Evolutionary conservation across 140 eudicot genomes (phyloP).

Genomic region (Cichorium intybus): DNA sequence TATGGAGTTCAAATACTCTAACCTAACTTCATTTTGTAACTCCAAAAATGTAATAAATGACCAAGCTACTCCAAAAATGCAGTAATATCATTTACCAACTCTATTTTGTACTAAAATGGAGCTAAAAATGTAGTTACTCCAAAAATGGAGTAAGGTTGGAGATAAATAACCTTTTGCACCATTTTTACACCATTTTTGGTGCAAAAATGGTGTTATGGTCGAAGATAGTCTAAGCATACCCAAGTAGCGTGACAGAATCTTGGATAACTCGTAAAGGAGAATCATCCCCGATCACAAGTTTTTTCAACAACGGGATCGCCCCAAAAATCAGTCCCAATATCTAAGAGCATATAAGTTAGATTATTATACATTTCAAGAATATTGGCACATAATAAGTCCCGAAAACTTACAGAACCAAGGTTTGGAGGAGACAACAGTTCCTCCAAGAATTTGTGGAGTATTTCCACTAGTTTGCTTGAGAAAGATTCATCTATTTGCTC

Average conservation of each 20-base stretch:
- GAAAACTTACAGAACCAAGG: constrained; percentile 59
- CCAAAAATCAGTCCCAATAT: constrained; percentile 68
- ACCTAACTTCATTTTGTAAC: no score
- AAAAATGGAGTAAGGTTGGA: no score
- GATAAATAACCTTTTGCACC: no score
- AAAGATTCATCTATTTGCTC: constrained; percentile 13
- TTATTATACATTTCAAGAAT: neutral
- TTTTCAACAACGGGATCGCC: constrained; percentile 59
- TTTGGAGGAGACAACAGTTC: constrained; percentile 83
- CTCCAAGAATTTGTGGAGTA: constrained; percentile 40
- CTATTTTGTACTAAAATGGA: no score
- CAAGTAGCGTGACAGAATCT: constrained; percentile 66
- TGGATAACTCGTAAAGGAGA: constrained; percentile 81
- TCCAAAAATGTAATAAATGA: no score
- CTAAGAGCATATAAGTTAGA: constrained; percentile 26
- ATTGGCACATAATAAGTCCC: neutral
- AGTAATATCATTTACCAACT: no score
- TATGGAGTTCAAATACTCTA: no score
- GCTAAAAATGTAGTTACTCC: no score
- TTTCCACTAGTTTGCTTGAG: constrained; percentile 33
- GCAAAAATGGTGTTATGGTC: no score
- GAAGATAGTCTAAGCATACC: constrained; percentile 63
- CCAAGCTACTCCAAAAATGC: no score
- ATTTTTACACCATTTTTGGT: no score
- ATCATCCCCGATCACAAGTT: constrained; percentile 62